Conservation (phyloP, 2,329 filamentous ascomycete species). For the Colletotrichum gloeosporioides region DNA sequence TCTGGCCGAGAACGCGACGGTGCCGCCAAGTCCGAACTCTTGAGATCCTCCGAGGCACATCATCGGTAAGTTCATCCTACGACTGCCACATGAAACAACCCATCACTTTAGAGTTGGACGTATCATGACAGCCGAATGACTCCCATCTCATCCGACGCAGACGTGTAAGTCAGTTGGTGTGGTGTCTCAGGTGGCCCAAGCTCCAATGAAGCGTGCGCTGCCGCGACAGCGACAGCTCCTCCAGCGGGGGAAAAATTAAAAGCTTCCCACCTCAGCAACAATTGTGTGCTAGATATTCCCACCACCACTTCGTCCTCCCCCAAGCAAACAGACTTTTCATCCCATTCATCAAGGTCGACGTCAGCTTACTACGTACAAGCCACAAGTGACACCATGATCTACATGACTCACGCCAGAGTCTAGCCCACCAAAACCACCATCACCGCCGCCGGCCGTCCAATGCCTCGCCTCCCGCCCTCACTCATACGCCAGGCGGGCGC, state of each 20-base stretch:
- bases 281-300: neutral
- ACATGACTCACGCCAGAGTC: neutral
- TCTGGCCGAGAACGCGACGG: neutral
- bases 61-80: neutral
- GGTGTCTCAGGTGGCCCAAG: slow-evolving; percentile 5
- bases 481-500: slow-evolving; percentile 59
- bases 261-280: neutral
- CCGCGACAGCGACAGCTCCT: neutral
- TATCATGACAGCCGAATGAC: neutral
- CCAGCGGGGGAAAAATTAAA: neutral
- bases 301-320: neutral
- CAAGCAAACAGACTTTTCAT: neutral
- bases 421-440: neutral
- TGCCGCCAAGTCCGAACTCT: neutral
- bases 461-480: slow-evolving; percentile 68
- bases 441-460: slow-evolving; percentile 32
- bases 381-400: neutral
- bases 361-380: neutral
- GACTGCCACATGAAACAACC: neutral
- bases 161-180: neutral
- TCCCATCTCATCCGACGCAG: neutral
- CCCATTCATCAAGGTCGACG: neutral
- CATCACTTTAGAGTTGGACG: neutral
- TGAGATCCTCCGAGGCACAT: neutral
- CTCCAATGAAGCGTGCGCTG: neutral